These are phyloP conservation scores for Leucogyrophana mollusca DNA, from an alignment of 768 basidiomycete genomes.

Conservation along the genomic window DNA sequence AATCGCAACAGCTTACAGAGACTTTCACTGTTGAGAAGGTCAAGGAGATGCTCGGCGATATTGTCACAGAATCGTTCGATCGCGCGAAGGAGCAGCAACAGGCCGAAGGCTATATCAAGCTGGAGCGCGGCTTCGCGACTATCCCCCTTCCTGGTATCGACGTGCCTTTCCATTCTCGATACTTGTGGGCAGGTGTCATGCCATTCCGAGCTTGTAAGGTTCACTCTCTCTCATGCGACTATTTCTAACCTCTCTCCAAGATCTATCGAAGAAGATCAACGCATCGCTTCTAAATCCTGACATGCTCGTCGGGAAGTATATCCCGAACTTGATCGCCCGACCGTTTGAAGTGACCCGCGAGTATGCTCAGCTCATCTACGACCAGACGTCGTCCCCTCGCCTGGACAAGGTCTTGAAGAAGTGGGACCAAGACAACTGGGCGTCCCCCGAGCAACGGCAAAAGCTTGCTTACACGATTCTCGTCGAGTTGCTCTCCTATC, in stretches of 20 bases:
- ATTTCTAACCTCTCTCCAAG: slow-evolving; percentile 33
- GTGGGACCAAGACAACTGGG: slow-evolving; percentile 95
- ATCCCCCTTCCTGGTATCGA: slow-evolving; percentile 96
- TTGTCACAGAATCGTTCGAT: slow-evolving; percentile 79
- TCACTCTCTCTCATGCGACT: background rate
- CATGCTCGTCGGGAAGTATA: slow-evolving; percentile 92
- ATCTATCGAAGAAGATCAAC: slow-evolving; percentile 98
- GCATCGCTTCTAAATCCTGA: slow-evolving; percentile 89
- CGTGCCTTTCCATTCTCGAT: slow-evolving; percentile 99
- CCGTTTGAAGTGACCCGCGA: slow-evolving; percentile 82
- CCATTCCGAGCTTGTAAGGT: slow-evolving; percentile 92
- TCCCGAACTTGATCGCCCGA: slow-evolving; percentile 92
- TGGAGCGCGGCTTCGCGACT: slow-evolving; percentile 96
- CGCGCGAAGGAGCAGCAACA: slow-evolving; percentile 77
- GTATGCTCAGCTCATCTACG: slow-evolving; percentile 94
- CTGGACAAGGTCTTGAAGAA: slow-evolving; percentile 92
- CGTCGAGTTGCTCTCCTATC: slow-evolving; percentile 95
- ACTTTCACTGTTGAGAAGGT: slow-evolving; percentile 89
- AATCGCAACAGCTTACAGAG: slow-evolving; percentile 67
- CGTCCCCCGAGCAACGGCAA: slow-evolving; percentile 75
- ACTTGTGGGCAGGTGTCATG: slow-evolving; percentile 98
- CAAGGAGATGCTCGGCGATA: slow-evolving; percentile 93
- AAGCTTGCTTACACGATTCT: slow-evolving; percentile 94
- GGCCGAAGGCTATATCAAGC: slow-evolving; percentile 83
- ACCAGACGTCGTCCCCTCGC: slow-evolving; percentile 93